A percentile compares a stretch with the other conserved stretches of the same genome.
Evolutionary conservation across 2,329 filamentous ascomycete genomes (phyloP).

Genomic region (Aspergillus costaricaensis): DNA sequence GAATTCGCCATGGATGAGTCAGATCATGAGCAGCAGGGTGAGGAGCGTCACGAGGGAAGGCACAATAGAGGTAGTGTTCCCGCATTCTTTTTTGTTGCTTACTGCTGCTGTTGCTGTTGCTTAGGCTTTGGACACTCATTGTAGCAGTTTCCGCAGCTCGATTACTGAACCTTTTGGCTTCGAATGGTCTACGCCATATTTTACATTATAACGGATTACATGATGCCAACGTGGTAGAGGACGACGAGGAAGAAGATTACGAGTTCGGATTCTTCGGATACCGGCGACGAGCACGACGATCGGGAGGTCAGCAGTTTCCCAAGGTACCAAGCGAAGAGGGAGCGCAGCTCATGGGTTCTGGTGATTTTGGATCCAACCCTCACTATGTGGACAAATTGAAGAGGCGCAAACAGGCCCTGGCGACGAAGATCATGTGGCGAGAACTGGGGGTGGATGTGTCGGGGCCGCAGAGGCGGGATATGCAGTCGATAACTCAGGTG

Average conservation of each 20-base stretch:
- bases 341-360: slow-evolving; percentile 75
- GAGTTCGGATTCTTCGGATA: slow-evolving; percentile 41
- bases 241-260: slow-evolving; percentile 35
- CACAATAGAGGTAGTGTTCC: slow-evolving; percentile 26
- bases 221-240: slow-evolving; percentile 24
- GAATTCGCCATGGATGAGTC: slow-evolving; percentile 32
- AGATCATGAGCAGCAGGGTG: slow-evolving; percentile 20
- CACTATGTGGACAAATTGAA: slow-evolving; percentile 50
- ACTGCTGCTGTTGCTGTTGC: neutral
- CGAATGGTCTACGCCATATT: slow-evolving; percentile 55
- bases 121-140: neutral
- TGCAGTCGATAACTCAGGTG: slow-evolving; percentile 70
- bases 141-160: slow-evolving; percentile 42
- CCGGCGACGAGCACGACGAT: slow-evolving; percentile 50
- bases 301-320: slow-evolving; percentile 63
- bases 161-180: slow-evolving; percentile 57
- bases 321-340: slow-evolving; percentile 81
- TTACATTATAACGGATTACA: slow-evolving; percentile 43
- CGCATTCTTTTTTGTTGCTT: neutral
- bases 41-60: slow-evolving; percentile 13
- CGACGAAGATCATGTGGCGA: slow-evolving; percentile 73
- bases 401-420: slow-evolving; percentile 63
- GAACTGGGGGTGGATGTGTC: slow-evolving; percentile 72
- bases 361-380: slow-evolving; percentile 74
- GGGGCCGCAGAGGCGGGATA: slow-evolving; percentile 61